phyloP scores from a whole-genome alignment of 331 rosid species.

The Quercus tomentella region DNA sequence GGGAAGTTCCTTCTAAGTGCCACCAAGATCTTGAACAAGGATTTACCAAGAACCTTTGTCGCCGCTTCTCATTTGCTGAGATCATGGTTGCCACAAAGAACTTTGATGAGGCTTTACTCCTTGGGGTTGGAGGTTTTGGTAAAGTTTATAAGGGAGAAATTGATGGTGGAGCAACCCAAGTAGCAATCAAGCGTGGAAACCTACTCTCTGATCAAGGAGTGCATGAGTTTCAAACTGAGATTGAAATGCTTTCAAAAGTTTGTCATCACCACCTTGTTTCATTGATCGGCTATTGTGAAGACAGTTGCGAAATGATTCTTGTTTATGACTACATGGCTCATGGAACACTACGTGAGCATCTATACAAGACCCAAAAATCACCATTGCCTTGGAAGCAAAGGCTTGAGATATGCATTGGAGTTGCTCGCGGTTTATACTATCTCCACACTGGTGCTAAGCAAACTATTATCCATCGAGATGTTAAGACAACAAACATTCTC shows the following conservation, averaged over 20 bases:
- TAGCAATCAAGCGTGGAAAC: constrained; percentile 93
- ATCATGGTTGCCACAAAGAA: constrained; percentile 83
- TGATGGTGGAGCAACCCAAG: constrained; percentile 65
- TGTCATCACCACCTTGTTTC: constrained; percentile 98
- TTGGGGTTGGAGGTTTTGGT: constrained; percentile 97
- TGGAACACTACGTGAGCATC: constrained; percentile 94
- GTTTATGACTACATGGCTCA: constrained; percentile 93
- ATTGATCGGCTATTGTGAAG: constrained; percentile 90
- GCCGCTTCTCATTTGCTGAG: constrained; percentile 96
- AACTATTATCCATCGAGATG: constrained; percentile 94
- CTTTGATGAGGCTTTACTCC: constrained; percentile 79
- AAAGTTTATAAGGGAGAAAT: constrained; percentile 92
- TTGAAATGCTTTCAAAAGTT: constrained; percentile 98
- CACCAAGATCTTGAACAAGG: no score
- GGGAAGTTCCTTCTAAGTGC: no score
- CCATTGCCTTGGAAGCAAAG: constrained; percentile 96
- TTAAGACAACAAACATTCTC: constrained; percentile 94
- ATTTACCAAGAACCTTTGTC: constrained; percentile 62
- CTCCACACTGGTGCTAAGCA: constrained; percentile 52
- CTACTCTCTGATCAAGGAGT: constrained; percentile 95
- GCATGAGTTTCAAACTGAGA: constrained; percentile 95
- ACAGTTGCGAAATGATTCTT: constrained; percentile 91
- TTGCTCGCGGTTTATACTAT: constrained; percentile 95
- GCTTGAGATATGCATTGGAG: constrained; percentile 96
- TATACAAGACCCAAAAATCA: constrained; percentile 93